A percentile compares a stretch with the other conserved stretches of the same genome.
Evolutionary conservation across 345 rosid genomes (phyloP).

Genomic region (Combretum micranthum): DNA sequence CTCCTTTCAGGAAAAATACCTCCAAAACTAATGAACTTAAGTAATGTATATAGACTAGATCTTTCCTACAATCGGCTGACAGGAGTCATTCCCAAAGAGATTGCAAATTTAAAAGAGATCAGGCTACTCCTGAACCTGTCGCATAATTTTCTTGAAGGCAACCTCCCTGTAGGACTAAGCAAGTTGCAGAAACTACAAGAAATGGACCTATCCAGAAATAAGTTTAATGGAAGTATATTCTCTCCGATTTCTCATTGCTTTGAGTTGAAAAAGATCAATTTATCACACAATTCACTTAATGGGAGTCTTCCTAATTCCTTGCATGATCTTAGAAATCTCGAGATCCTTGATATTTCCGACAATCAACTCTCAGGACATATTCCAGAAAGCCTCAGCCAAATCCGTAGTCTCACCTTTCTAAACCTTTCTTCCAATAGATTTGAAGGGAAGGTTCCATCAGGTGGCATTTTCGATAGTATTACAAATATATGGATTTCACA

Average conservation of each 20-base stretch:
- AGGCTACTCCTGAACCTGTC: slow-evolving; percentile 38
- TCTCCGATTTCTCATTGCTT: slow-evolving; percentile 38
- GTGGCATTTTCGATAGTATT: slow-evolving; percentile 34
- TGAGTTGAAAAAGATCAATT: slow-evolving; percentile 26
- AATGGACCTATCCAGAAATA: slow-evolving; percentile 48
- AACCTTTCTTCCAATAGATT: slow-evolving; percentile 45
- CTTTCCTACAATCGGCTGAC: slow-evolving; percentile 39
- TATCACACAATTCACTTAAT: slow-evolving; percentile 31
- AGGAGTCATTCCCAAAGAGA: slow-evolving; percentile 36
- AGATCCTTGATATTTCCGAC: slow-evolving; percentile 35
- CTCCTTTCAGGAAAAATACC: slow-evolving; percentile 43
- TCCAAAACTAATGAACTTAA: slow-evolving; percentile 26
- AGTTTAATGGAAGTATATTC: slow-evolving; percentile 33
- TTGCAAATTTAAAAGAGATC: slow-evolving; percentile 26
- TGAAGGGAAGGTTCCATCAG: slow-evolving; percentile 36
- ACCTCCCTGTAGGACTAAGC: slow-evolving; percentile 45
- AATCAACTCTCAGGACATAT: slow-evolving; percentile 38
- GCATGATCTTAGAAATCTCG: slow-evolving; percentile 35
- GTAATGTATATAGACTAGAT: slow-evolving; percentile 30
- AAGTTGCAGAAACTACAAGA: slow-evolving; percentile 45
- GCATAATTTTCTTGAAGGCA: slow-evolving; percentile 38
- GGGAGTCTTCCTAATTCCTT: slow-evolving; percentile 46
- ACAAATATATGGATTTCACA: slow-evolving; percentile 34
- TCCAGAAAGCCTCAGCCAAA: slow-evolving; percentile 33
- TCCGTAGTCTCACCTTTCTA: slow-evolving; percentile 31